Base-by-base conservation (phyloP, 768 basidiomycete genomes). In the Gymnopilus junonius region DNA sequence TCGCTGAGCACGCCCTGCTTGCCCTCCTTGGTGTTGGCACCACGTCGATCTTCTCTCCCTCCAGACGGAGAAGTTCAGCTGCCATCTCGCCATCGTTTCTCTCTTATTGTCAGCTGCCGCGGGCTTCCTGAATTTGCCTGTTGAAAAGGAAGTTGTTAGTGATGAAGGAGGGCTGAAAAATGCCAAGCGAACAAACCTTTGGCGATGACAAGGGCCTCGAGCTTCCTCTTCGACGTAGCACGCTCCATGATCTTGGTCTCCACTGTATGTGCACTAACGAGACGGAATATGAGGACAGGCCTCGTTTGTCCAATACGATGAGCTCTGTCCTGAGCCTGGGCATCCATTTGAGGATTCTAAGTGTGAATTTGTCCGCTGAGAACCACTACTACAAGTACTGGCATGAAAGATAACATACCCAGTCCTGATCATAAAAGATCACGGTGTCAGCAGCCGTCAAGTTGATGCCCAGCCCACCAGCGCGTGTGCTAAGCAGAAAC, bases 291-390 rank as follows among this genome's bases (percentile, higher is more conserved):
- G 45, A 97, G 81, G 56, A 97, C 95, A 0, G 95, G 94, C 66
- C 82, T 89, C 29, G 87, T 97, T 77, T 98, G 97, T 1, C 97
- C 97, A 51, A 99, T 98, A 11, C 97, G 87, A 75, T 99, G 97
- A 0, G 95, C 95, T 35, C 97, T 85, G 69, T 97, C 97, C 73
- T 95, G 93, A 0, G 97, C 97, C 77, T 99, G 97, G 2, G 93
- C 81, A 67, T 99, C 97, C 89, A 96, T 95, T 79, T 97, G 96
- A 0, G 96, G 95, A 69, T 94, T 94, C 92, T 94, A 27, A 46
- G 17, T 27, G 11, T 17, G 10, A 15, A n/a, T 27, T 27, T 11
- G 23, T 55, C 37, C 17, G 32, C n/a, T 66, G 39, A 64, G 59
- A 25, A 12, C 11, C 14, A 14, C 32, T 15, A 14, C 3, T 20